phyloP scores from a whole-genome alignment of 345 rosid genomes.

The Bruguiera sexangula region DNA sequence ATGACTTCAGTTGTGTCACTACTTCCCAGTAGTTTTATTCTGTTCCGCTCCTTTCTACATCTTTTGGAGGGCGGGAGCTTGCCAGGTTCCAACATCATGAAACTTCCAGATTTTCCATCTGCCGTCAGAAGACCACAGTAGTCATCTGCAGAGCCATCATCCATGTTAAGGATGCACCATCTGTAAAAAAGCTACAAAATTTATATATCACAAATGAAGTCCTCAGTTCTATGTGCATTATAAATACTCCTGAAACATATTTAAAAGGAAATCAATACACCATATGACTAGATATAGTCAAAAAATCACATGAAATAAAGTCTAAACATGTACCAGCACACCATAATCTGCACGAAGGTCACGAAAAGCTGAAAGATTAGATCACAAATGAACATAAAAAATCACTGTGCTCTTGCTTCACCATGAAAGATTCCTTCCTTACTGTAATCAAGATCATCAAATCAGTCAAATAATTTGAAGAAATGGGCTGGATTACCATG shows the following conservation, averaged over 20 bases:
- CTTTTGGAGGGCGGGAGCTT: slow-evolving; percentile 72
- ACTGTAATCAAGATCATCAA: too few relatives aligned
- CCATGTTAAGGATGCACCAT: slow-evolving; percentile 55
- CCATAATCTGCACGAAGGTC: too few relatives aligned
- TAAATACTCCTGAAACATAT: background rate
- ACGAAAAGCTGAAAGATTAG: too few relatives aligned
- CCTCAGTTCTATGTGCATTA: background rate
- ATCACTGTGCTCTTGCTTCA: too few relatives aligned
- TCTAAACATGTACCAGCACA: background rate
- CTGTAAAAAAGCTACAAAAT: slow-evolving; percentile 36
- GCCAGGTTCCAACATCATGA: slow-evolving; percentile 62
- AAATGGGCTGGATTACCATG: too few relatives aligned
- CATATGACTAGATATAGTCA: background rate
- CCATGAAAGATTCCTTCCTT: background rate
- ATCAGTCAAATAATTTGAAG: too few relatives aligned
- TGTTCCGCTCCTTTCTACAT: slow-evolving; percentile 64
- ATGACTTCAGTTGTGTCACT: slow-evolving; percentile 44
- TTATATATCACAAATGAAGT: slow-evolving; percentile 1
- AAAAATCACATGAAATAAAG: slow-evolving; percentile 1
- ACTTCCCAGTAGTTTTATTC: slow-evolving; percentile 45
- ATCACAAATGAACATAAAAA: too few relatives aligned
- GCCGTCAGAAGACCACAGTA: slow-evolving; percentile 65
- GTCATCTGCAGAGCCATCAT: slow-evolving; percentile 63
- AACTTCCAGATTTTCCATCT: slow-evolving; percentile 66
- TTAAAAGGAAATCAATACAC: background rate